Conservation (phyloP, 441 rosid species). For the Euphorbia celastroides region DNA sequence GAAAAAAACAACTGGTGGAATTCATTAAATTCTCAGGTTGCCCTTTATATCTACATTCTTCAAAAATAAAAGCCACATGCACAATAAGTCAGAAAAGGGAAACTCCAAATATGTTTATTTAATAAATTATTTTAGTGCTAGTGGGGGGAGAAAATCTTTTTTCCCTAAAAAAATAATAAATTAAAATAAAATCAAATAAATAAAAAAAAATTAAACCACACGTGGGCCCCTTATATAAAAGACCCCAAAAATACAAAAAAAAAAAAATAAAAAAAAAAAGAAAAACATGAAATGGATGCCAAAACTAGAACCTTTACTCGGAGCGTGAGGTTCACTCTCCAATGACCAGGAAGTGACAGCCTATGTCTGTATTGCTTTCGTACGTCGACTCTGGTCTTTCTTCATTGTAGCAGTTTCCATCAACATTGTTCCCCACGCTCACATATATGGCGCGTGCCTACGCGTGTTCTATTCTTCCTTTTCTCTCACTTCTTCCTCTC, state of each 20-base stretch:
- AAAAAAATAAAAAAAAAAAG: too few species aligned
- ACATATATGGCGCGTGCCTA: not conserved
- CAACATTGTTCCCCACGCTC: conserved; percentile 35
- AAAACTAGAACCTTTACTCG: conserved; percentile 26
- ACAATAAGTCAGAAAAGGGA: conserved; percentile 37
- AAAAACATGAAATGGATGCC: conserved; percentile 42
- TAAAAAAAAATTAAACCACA: conserved; percentile 13
- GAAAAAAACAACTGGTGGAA: conserved; percentile 13
- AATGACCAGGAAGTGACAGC: conserved; percentile 42
- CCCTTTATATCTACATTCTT: conserved; percentile 40
- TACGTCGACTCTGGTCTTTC: conserved; percentile 48
- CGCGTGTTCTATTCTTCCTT: conserved; percentile 22
- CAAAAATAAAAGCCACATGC: conserved; percentile 26
- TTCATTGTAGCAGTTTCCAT: conserved; percentile 35
- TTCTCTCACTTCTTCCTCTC: not conserved
- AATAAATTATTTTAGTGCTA: not conserved
- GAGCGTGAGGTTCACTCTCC: conserved; percentile 44
- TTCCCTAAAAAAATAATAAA: not conserved
- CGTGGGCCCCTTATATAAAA: conserved; percentile 30
- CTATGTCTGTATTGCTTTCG: conserved; percentile 43
- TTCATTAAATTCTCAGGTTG: conserved; percentile 41
- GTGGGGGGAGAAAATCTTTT: not conserved
- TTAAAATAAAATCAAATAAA: not conserved
- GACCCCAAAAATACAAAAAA: conserved; percentile 28
- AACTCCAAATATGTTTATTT: conserved; percentile 25